Base-by-base conservation (phyloP, 805 yeast species). In the Wickerhamia fluorescens region DNA sequence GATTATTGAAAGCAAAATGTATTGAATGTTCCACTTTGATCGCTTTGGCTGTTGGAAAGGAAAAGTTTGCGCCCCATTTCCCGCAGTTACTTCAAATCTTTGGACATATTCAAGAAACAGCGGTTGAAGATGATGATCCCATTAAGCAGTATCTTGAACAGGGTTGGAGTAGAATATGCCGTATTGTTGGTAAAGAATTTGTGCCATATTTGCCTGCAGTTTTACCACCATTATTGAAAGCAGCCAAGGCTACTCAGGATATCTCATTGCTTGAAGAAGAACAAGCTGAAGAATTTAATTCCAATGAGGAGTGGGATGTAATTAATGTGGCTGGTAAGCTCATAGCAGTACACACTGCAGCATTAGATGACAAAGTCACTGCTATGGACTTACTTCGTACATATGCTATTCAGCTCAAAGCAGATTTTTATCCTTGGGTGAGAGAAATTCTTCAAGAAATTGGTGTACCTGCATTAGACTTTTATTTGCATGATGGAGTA, bases 81-180 rank as follows among this genome's bases (percentile, higher is more conserved):
- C 73, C 71, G 36, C 86, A 83, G 42, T 59, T 89, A 34, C 78
- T 87, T 29, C 73, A 74, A 41, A 59, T 83, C 15, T 78, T 86
- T 42, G 82, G 78, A 10, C 59, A 66, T 15, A 77, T 88, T 37
- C 97, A 92, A 59, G 65, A 68, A 31, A 56, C 66, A 16, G 59
- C 65, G 4, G 49, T 62, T 17, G 73, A 69, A 33, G 68, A 71
- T n/a, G 96, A 88, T 49, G 96, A 88, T 49, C 94, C 95, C 10
- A 80, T 92, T 11, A 82, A 74, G 43, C 71, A 84, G 26, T 88
- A 85, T 45, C 66, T 92, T 40, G 94, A 86, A 43, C 95, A 85
- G 51, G 96, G 94, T 25, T 92, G 98, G 98, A 86, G 92, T 31
- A 75, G 97, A 47, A 71, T 92, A 25, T 92, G 98, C 51, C 72